phyloP scores from a whole-genome alignment of 2,329 filamentous ascomycete species.

The Sporothrix curviconia region DNA sequence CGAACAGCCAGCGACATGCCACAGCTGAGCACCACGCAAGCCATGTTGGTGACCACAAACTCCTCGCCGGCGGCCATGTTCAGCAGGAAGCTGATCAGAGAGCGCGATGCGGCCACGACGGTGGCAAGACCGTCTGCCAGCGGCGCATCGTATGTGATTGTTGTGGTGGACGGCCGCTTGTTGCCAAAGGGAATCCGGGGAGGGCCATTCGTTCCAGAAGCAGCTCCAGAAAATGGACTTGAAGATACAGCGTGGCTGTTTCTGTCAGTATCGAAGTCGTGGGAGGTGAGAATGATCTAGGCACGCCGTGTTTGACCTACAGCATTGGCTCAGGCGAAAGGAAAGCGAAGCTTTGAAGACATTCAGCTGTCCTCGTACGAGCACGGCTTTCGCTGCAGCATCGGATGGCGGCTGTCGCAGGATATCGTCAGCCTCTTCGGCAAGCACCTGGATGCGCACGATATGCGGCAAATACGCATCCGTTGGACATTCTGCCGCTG shows the following conservation, averaged over 20 bases:
- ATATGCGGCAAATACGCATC: neutral
- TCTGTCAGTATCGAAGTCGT: neutral
- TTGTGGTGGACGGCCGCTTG: neutral
- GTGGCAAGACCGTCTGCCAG: neutral
- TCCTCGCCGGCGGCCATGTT: conserved; percentile 8
- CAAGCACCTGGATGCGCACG: neutral
- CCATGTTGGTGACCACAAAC: conserved; percentile 9
- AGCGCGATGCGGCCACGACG: conserved; percentile 1
- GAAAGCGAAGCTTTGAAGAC: neutral
- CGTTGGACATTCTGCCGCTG: neutral
- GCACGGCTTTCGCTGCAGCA: neutral
- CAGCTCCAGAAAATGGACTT: neutral
- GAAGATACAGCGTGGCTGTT: neutral
- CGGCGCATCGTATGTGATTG: neutral
- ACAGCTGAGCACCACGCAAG: conserved; percentile 8
- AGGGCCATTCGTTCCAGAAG: neutral
- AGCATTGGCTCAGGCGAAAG: neutral
- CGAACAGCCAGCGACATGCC: conserved; percentile 3
- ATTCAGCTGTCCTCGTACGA: neutral
- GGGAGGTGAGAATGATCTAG: too few relatives aligned
- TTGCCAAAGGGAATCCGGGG: neutral
- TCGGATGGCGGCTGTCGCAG: neutral
- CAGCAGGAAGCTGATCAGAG: conserved; percentile 4
- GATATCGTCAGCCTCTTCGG: neutral
- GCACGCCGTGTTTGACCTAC: neutral